Conservation (phyloP, 2,329 filamentous ascomycete species). For the Colletotrichum agaves region DNA sequence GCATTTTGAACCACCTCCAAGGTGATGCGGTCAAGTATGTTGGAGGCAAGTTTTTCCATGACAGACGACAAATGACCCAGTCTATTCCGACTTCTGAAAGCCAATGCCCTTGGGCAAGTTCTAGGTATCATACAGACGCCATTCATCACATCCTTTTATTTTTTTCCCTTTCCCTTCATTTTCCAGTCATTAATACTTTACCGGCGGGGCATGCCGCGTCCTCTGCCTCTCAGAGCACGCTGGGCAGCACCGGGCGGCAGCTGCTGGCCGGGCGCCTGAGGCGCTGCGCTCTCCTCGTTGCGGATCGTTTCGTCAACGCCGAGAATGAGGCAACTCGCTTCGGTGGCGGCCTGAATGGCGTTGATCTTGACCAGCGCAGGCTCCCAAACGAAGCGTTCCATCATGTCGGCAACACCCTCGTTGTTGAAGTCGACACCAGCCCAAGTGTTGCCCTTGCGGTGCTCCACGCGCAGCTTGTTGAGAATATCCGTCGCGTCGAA, state of each 20-base stretch:
- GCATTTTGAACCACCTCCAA: too few relatives aligned
- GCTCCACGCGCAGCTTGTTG: constrained; percentile 95
- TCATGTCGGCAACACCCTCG: constrained; percentile 93
- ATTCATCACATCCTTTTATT: constrained; percentile 36
- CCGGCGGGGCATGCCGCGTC: constrained; percentile 89
- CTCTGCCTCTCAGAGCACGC: constrained; percentile 83
- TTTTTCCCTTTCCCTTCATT: constrained; percentile 39
- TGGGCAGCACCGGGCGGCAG: constrained; percentile 87
- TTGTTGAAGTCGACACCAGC: constrained; percentile 94
- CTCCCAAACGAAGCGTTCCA: constrained; percentile 97
- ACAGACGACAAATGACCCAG: constrained; percentile 37
- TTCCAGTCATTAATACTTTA: constrained; percentile 50
- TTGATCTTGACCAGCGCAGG: constrained; percentile 96
- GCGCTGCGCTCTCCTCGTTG: constrained; percentile 91
- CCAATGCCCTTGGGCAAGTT: constrained; percentile 30
- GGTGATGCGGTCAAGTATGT: too few relatives aligned
- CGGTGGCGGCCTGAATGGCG: constrained; percentile 93
- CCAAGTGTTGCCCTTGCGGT: constrained; percentile 92
- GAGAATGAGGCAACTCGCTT: constrained; percentile 94
- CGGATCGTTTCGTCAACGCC: constrained; percentile 98
- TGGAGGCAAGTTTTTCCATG: background rate
- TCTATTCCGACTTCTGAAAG: constrained; percentile 37
- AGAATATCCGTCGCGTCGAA: constrained; percentile 99
- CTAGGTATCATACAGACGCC: constrained; percentile 41
- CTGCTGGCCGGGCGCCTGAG: constrained; percentile 81